phyloP scores from a whole-genome alignment of 352 stramenopile genomes.

The Pythium pyrilobum region DNA sequence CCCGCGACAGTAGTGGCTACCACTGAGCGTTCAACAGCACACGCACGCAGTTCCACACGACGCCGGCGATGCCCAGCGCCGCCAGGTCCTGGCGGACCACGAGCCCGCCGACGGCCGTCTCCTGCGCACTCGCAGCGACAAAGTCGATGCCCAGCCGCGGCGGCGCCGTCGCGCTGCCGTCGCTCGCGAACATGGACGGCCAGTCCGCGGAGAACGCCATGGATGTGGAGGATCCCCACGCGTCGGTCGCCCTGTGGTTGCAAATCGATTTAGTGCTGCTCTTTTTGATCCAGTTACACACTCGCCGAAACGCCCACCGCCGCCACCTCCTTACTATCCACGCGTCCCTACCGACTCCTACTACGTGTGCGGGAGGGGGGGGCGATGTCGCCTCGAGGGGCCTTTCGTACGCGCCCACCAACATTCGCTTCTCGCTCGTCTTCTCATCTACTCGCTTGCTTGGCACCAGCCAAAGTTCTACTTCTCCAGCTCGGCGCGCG shows the following conservation, averaged over 20 bases:
- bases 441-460: slow-evolving; percentile 14
- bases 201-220: slow-evolving; percentile 28
- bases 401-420: no score
- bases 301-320: no score
- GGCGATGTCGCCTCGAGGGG: no score
- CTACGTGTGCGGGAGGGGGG: no score
- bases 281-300: no score
- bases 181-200: slow-evolving; percentile 27
- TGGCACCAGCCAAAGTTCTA: neutral
- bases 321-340: no score
- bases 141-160: slow-evolving; percentile 54
- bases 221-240: neutral
- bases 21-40: no score
- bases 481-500: slow-evolving; percentile 51
- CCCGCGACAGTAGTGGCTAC: neutral
- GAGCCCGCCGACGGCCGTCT: slow-evolving; percentile 20
- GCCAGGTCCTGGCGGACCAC: slow-evolving; percentile 42
- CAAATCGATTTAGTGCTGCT: no score
- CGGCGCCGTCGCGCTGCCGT: neutral
- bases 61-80: slow-evolving; percentile 46
- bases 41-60: slow-evolving; percentile 73
- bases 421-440: no score
- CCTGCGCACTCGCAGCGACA: slow-evolving; percentile 39
- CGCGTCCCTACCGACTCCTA: no score
- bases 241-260: neutral